Evolutionary conservation across 345 rosid genomes (phyloP).

Genomic region (Lepidium aucheri): DNA sequence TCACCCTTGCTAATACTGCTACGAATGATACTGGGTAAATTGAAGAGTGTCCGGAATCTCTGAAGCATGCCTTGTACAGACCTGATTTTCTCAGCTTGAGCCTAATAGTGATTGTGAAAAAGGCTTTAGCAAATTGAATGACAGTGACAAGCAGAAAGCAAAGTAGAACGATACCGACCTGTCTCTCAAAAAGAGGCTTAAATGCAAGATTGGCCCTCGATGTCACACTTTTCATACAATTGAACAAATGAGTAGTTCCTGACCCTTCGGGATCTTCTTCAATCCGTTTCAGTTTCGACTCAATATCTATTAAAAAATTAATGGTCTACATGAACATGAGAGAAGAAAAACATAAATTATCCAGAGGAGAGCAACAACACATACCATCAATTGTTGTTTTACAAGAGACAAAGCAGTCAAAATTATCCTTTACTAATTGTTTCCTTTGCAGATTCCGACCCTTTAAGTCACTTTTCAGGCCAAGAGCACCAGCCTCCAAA

Average conservation of each 20-base stretch:
- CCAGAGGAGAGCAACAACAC: conserved; percentile 11
- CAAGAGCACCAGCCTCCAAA: conserved; percentile 90
- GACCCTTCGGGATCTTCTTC: conserved; percentile 98
- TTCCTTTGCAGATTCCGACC: conserved; percentile 90
- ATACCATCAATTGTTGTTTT: conserved; percentile 98
- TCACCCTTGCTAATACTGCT: conserved; percentile 92
- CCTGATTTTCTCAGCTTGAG: conserved; percentile 97
- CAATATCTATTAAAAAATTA: conserved; percentile 54
- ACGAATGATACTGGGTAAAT: conserved; percentile 93
- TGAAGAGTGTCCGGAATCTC: conserved; percentile 89
- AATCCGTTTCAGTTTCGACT: conserved; percentile 87
- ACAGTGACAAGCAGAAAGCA: conserved; percentile 4
- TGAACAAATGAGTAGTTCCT: conserved; percentile 79
- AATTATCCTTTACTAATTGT: conserved; percentile 93
- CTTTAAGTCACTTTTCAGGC: conserved; percentile 85
- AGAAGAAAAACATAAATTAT: conserved; percentile 1
- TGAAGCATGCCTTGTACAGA: conserved; percentile 99
- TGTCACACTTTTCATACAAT: conserved; percentile 75
- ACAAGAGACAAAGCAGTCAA: conserved; percentile 99
- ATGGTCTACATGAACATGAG: conserved; percentile 20
- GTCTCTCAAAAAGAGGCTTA: conserved; percentile 96
- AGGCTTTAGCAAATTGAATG: conserved; percentile 10
- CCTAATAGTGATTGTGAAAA: conserved; percentile 32
- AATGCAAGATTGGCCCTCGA: conserved; percentile 78
- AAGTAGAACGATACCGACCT: conserved; percentile 41